Percentiles rank a stretch among this genome's conserved stretches.
Conservation (phyloP, 2,329 filamentous ascomycete genomes). For the Sclerotiophoma versabilis region DNA sequence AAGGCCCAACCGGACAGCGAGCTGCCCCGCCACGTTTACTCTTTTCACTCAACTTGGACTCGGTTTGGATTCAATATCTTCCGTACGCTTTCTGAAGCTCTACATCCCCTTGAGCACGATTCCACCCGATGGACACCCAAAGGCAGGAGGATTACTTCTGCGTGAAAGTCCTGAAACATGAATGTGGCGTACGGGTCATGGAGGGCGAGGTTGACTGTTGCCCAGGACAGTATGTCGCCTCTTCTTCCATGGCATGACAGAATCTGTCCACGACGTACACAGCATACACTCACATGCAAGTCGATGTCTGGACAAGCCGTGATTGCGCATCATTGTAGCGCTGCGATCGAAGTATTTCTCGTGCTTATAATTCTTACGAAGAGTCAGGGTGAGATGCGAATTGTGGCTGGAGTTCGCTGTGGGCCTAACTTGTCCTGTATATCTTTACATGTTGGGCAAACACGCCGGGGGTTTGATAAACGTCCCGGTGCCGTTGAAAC, state of each 20-base stretch:
- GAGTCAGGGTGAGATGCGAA: not conserved
- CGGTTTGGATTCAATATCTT: not conserved
- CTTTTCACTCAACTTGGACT: not conserved
- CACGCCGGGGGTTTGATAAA: conserved; percentile 7
- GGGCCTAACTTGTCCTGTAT: not conserved
- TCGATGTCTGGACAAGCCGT: not conserved
- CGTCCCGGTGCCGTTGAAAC: conserved; percentile 32
- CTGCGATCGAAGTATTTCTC: not conserved
- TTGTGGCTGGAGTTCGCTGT: conserved; percentile 11
- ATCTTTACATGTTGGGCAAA: conserved; percentile 8
- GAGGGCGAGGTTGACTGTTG: not conserved
- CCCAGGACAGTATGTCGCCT: conserved; percentile 2
- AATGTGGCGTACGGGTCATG: not conserved
- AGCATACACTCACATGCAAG: conserved; percentile 1
- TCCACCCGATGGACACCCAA: not conserved
- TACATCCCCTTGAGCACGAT: not conserved
- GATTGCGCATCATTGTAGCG: not conserved
- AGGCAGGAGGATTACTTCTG: not conserved
- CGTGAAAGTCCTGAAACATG: conserved; percentile 1
- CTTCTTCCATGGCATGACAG: not conserved
- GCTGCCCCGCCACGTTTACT: conserved; percentile 2
- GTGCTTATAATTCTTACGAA: not conserved
- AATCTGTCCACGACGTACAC: not conserved
- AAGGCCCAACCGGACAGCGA: not conserved
- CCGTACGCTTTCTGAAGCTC: not conserved